Base-by-base conservation (phyloP, 1,284 basidiomycete genomes). In the Cutaneotrichosporon sp. region DNA sequence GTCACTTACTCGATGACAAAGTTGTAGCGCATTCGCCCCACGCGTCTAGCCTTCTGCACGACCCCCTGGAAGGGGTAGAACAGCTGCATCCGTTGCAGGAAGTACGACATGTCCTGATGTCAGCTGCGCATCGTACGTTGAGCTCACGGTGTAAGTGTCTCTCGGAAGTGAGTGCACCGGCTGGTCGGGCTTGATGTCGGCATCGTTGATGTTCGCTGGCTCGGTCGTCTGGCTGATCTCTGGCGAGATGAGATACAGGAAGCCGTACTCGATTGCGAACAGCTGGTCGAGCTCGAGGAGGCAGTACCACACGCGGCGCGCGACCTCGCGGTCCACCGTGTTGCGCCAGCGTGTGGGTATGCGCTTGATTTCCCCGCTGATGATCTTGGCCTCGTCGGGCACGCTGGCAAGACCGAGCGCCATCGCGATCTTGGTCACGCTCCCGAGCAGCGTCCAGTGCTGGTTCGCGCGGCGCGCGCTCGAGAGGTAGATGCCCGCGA, bases 171-270 rank as follows among this genome's bases (percentile, higher is more conserved):
- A 64, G 9, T 66, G 25, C 11, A 66, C 56, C 0, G 64, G 64
- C 59, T 56, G 42, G 38, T 63, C 49, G 7, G 45, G 49, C 22
- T 58, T 60, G 52, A 54, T 64, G 59, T 63, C 65, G 20, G 52
- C 65, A 46, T 70, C 69, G 54, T 70, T 67, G 42, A 68, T 33
- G 50, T 70, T 70, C 16, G 69, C 69, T 16, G 69, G 69, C 55
- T 70, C 69, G 4, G 60, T 62, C 20, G 69, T 66, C 55, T 68
- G 67, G 56, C 67, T 60, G 31, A 67, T 66, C 52, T 67, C 64
- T 45, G 64, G 62, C 10, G 63, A 62, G 54, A 70, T 68, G 33
- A 65, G 63, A 38, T 68, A 68, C 50, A 68, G 55, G 57, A 68
- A 68, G 5, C 66, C 65, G 24, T 70, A 66, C 52, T 70, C 69